Evolutionary conservation across 192 early-diverging fungal genomes (phyloP).

Genomic region (Oehlia diaphana): DNA sequence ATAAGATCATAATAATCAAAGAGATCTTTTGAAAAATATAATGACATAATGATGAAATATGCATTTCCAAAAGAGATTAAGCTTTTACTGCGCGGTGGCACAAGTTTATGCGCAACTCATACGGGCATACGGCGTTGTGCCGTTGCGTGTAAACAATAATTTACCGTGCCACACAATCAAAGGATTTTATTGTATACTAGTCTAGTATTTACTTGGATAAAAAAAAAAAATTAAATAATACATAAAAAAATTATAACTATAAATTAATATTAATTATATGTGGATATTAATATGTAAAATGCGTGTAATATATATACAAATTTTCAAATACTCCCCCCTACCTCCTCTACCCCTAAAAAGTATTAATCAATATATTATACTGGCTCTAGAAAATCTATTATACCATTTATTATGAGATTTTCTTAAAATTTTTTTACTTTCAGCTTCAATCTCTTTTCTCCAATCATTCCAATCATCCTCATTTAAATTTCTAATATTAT

Average conservation of each 20-base stretch:
- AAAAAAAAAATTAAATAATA: too few species aligned
- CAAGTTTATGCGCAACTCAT: neutral
- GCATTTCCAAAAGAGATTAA: neutral
- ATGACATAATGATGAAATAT: neutral
- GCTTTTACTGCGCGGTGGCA: neutral
- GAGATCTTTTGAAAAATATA: too few species aligned
- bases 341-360: too few species aligned
- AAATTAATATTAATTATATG: neutral
- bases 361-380: neutral
- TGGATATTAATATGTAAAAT: neutral
- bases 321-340: too few species aligned
- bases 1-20: too few species aligned
- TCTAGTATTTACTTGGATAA: too few species aligned
- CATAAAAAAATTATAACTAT: too few species aligned
- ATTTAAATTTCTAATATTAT: neutral
- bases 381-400: neutral
- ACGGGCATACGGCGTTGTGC: too few species aligned
- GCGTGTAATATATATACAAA: neutral
- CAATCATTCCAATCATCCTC: conserved; percentile 6
- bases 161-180: neutral
- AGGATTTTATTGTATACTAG: too few species aligned
- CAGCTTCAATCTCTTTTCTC: neutral
- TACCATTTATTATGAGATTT: neutral
- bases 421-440: neutral
- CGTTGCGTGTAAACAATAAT: neutral